phyloP scores from a whole-genome alignment of 208 protist genomes.

The Wallacemonas sp. region DNA sequence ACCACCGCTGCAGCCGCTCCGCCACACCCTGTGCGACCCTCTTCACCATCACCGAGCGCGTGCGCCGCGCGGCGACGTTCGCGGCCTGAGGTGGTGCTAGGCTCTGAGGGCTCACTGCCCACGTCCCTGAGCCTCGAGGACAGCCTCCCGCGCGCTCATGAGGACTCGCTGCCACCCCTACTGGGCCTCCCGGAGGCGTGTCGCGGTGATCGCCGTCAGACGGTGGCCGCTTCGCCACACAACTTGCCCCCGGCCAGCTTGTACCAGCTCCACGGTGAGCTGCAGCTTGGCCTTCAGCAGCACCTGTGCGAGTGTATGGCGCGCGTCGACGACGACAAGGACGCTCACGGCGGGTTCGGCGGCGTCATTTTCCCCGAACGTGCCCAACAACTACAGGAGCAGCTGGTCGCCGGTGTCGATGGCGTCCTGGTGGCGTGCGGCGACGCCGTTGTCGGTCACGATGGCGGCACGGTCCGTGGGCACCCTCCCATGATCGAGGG shows the following conservation, averaged over 20 bases:
- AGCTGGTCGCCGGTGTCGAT: conserved; percentile 23
- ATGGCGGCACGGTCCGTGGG: background rate
- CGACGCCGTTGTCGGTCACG: conserved; percentile 8
- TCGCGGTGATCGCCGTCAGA: too few species aligned
- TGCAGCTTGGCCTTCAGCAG: conserved; percentile 38
- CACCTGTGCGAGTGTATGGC: conserved; percentile 25
- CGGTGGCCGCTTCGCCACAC: background rate
- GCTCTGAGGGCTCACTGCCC: background rate
- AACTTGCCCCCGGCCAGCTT: background rate
- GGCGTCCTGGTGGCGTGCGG: background rate
- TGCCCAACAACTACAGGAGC: conserved; percentile 23
- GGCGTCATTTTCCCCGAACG: conserved; percentile 26
- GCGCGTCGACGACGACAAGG: background rate
- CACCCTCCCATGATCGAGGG: background rate
- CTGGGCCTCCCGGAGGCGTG: too few species aligned
- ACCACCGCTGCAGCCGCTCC: too few species aligned
- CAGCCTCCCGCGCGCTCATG: too few species aligned
- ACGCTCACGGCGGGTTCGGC: conserved; percentile 23
- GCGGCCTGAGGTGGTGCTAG: background rate
- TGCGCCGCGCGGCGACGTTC: background rate
- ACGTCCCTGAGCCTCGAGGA: background rate
- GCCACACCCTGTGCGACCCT: background rate
- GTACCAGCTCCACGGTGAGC: conserved; percentile 28
- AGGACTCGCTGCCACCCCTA: too few species aligned
- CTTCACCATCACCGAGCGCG: background rate